Evolutionary conservation across 2,329 filamentous ascomycete genomes (phyloP).

Genomic region (Aureobasidium sp.): DNA sequence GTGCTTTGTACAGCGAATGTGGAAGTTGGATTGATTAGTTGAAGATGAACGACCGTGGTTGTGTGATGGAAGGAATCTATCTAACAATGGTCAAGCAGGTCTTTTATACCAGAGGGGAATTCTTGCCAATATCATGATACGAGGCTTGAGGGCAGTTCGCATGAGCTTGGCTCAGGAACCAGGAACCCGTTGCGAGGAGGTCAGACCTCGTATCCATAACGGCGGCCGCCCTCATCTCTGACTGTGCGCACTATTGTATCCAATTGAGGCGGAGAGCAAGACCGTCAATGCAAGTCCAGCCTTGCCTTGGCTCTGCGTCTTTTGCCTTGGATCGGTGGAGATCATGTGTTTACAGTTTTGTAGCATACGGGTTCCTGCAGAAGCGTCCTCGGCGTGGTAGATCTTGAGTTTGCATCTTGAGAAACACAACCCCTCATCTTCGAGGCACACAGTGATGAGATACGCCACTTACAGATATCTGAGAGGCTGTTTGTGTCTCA

Average conservation of each 20-base stretch:
- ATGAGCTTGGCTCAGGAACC: constrained; percentile 4
- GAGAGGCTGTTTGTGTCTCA: background rate
- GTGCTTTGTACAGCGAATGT: background rate
- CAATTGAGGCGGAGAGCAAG: background rate
- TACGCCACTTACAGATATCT: background rate
- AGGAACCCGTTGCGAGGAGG: background rate
- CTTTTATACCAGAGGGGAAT: background rate
- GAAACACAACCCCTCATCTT: background rate
- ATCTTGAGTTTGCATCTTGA: background rate
- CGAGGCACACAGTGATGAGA: background rate
- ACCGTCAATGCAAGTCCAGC: background rate
- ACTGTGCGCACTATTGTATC: background rate
- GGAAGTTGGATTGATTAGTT: background rate
- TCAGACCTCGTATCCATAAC: constrained; percentile 6
- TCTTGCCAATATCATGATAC: background rate
- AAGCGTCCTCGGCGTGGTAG: background rate
- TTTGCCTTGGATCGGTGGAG: background rate
- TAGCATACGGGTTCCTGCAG: background rate
- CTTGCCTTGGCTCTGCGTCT: background rate
- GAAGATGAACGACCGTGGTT: background rate
- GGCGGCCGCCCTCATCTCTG: background rate
- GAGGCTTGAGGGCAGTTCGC: background rate
- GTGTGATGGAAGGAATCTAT: background rate
- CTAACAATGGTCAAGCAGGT: background rate
- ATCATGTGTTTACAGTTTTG: background rate